phyloP scores from a whole-genome alignment of 306 rosid species.

The Dryas octopetala region DNA sequence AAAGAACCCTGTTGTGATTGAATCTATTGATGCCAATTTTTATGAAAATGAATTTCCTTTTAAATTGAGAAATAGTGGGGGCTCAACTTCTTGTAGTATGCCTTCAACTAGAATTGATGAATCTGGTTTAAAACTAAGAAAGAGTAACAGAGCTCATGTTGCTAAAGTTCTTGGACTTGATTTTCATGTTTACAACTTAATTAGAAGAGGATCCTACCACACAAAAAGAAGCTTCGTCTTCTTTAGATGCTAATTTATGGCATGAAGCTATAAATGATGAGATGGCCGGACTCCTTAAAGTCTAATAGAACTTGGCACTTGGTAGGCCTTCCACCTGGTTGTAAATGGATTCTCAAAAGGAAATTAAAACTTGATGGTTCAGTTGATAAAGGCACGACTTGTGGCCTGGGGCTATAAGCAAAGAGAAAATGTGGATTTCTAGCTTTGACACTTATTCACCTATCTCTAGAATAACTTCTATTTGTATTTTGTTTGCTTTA shows the following conservation, averaged over 20 bases:
- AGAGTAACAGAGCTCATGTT: not conserved
- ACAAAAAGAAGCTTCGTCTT: constrained; percentile 15
- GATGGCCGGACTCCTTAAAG: constrained; percentile 1
- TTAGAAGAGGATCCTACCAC: not conserved
- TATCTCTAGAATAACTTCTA: too few species aligned
- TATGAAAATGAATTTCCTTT: not conserved
- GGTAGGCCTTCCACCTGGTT: not conserved
- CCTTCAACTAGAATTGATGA: not conserved
- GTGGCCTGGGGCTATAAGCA: not conserved
- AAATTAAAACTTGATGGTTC: not conserved
- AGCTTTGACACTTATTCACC: too few species aligned
- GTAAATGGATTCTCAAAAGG: not conserved
- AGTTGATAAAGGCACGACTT: not conserved
- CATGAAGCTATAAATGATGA: not conserved
- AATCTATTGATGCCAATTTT: not conserved
- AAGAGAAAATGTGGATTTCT: not conserved
- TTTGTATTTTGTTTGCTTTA: too few species aligned
- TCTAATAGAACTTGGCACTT: constrained; percentile 1
- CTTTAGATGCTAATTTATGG: not conserved
- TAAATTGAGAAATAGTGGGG: not conserved
- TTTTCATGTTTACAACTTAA: not conserved
- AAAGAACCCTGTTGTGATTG: not conserved
- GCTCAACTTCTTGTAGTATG: not conserved
- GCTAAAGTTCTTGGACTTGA: not conserved
- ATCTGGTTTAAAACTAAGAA: not conserved